Evolutionary conservation across 768 basidiomycete species (phyloP).

Genomic region (Lactarius hengduanensis): DNA sequence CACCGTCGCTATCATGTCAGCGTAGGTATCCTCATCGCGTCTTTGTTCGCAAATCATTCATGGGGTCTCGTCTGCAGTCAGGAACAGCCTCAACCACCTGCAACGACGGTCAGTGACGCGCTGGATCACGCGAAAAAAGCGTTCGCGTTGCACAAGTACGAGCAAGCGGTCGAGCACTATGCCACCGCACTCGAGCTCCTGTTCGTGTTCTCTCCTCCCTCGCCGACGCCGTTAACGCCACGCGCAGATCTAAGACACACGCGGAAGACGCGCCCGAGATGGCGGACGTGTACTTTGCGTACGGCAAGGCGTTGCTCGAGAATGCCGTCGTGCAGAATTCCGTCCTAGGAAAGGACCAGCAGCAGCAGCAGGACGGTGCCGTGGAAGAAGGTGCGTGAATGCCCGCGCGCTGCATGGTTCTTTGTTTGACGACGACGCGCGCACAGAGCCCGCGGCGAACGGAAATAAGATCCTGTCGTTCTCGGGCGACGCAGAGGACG

Average conservation of each 20-base stretch:
- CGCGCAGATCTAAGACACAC: slow-evolving; percentile 55
- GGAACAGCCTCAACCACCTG: slow-evolving; percentile 11
- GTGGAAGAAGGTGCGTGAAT: slow-evolving; percentile 36
- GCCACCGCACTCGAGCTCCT: slow-evolving; percentile 79
- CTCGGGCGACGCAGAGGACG: slow-evolving; percentile 74
- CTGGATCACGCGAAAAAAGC: slow-evolving; percentile 85
- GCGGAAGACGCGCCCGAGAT: slow-evolving; percentile 81
- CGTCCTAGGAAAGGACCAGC: slow-evolving; percentile 88
- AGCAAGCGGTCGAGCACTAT: slow-evolving; percentile 82
- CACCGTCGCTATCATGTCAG: slow-evolving; percentile 7
- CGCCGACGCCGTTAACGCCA: neutral
- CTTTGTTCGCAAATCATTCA: neutral
- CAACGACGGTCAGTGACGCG: slow-evolving; percentile 50
- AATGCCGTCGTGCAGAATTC: slow-evolving; percentile 84
- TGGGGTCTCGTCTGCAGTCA: neutral
- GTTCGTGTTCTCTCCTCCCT: slow-evolving; percentile 48
- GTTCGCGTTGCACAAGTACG: slow-evolving; percentile 82
- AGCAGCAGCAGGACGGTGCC: slow-evolving; percentile 46
- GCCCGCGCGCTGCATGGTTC: slow-evolving; percentile 34
- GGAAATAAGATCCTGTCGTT: slow-evolving; percentile 69
- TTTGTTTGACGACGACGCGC: neutral
- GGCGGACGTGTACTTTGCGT: slow-evolving; percentile 86
- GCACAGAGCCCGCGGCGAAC: slow-evolving; percentile 37
- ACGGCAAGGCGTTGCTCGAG: slow-evolving; percentile 91
- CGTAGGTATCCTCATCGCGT: slow-evolving; percentile 17